Percentiles rank a stretch among this genome's conserved stretches.
These are phyloP conservation scores for Arctium minus DNA, from an alignment of 129 eudicot species.

Conservation along the genomic window DNA sequence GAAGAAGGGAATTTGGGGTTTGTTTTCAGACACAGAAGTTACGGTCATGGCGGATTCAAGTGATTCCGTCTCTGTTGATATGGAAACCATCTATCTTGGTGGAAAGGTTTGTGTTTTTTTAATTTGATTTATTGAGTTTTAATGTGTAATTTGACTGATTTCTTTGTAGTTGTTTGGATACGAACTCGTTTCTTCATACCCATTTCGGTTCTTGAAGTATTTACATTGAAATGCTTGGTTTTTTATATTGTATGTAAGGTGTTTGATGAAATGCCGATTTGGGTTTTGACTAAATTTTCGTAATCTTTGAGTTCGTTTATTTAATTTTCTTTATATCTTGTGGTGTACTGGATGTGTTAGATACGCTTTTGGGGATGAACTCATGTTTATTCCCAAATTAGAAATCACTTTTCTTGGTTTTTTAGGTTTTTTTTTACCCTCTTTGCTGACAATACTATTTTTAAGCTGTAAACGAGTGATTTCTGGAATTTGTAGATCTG, in stretches of 20 bases:
- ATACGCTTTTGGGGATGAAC: conserved; percentile 25
- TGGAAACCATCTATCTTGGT: conserved; percentile 89
- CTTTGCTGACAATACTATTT: conserved; percentile 20
- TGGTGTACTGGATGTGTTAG: background rate
- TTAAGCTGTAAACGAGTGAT: conserved; percentile 20
- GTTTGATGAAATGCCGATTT: conserved; percentile 26
- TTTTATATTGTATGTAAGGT: conserved; percentile 18
- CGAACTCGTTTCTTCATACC: background rate
- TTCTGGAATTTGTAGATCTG: conserved; percentile 26
- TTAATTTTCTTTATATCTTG: background rate
- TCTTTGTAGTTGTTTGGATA: background rate
- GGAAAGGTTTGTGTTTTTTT: conserved; percentile 58
- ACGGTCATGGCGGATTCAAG: conserved; percentile 75
- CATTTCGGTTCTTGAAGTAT: background rate
- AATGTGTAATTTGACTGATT: background rate
- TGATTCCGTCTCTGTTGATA: conserved; percentile 82
- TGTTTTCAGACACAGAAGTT: conserved; percentile 25
- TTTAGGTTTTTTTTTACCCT: background rate
- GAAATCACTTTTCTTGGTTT: conserved; percentile 8
- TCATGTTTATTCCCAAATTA: conserved; percentile 17
- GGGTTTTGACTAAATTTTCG: background rate
- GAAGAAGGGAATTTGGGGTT: conserved; percentile 20
- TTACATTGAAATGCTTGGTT: background rate
- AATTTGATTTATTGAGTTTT: background rate
- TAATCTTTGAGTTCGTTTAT: background rate